phyloP scores from a whole-genome alignment of 1,284 basidiomycete species.

The Ganoderma lucidum region DNA sequence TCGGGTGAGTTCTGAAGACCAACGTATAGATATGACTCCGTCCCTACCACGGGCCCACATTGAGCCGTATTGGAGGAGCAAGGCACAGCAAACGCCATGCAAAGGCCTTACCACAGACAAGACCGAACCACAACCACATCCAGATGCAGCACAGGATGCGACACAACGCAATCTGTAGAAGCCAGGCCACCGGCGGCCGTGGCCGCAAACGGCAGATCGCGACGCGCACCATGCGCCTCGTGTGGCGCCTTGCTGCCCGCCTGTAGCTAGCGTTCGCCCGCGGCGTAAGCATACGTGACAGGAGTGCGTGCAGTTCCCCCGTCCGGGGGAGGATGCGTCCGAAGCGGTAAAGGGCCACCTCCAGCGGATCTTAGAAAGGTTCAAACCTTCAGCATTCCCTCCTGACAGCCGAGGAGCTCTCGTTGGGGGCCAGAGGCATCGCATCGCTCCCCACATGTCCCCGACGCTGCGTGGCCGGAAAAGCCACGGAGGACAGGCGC shows the following conservation, averaged over 20 bases:
- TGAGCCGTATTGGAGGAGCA: neutral
- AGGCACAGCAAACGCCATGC: neutral
- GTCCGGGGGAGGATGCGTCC: conserved; percentile 17
- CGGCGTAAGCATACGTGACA: conserved; percentile 19
- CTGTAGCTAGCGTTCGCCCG: conserved; percentile 8
- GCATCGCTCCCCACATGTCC: neutral
- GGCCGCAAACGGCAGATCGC: conserved; percentile 16
- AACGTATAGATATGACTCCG: neutral
- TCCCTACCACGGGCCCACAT: neutral
- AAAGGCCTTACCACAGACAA: neutral
- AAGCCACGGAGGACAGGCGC: neutral
- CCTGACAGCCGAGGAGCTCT: conserved; percentile 5
- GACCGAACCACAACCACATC: neutral
- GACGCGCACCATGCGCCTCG: conserved; percentile 8
- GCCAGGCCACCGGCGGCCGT: neutral
- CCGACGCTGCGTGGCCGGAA: neutral
- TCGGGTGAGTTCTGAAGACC: neutral
- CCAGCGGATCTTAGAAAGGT: conserved; percentile 17
- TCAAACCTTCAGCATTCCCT: conserved; percentile 12
- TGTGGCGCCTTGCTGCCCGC: neutral
- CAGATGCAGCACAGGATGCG: neutral
- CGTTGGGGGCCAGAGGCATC: too few species aligned
- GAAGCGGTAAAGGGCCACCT: conserved; percentile 19
- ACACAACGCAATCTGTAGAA: neutral
- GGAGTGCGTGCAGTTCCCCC: conserved; percentile 14